These are phyloP conservation scores for Backusella macrospora DNA, from an alignment of 192 early-diverging fungal species.

Conservation along the genomic window DNA sequence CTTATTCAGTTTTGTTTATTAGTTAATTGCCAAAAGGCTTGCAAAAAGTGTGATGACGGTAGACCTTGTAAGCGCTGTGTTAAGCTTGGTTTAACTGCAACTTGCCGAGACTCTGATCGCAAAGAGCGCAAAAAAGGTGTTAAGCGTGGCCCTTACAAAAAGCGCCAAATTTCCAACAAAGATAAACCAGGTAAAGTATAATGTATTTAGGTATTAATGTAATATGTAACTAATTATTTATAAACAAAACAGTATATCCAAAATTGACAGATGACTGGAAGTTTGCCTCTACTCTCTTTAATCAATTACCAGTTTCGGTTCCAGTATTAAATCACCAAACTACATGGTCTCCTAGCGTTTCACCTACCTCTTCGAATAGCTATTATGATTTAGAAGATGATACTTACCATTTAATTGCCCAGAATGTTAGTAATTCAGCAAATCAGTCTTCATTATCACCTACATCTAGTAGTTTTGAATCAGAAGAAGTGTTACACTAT, in stretches of 20 bases:
- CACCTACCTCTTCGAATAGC: conserved; percentile 2
- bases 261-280: conserved; percentile 15
- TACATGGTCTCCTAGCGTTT: conserved; percentile 6
- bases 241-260: conserved; percentile 5
- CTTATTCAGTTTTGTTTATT: neutral
- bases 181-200: conserved; percentile 17
- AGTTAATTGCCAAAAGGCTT: conserved; percentile 86
- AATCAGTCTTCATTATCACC: conserved; percentile 1
- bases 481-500: conserved; percentile 16
- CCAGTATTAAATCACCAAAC: conserved; percentile 4
- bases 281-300: neutral
- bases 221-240: neutral
- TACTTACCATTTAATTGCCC: neutral
- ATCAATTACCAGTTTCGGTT: neutral
- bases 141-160: conserved; percentile 84
- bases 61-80: conserved; percentile 85
- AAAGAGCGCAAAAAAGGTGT: conserved; percentile 86
- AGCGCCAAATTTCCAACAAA: conserved; percentile 35
- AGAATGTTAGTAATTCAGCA: conserved; percentile 1
- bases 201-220: neutral
- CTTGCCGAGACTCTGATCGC: conserved; percentile 75
- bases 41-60: conserved; percentile 90
- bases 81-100: conserved; percentile 64
- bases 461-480: neutral
- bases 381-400: neutral